These are phyloP conservation scores for Arachnomyces sp. DNA, from an alignment of 2,329 filamentous ascomycete genomes.

Conservation along the genomic window DNA sequence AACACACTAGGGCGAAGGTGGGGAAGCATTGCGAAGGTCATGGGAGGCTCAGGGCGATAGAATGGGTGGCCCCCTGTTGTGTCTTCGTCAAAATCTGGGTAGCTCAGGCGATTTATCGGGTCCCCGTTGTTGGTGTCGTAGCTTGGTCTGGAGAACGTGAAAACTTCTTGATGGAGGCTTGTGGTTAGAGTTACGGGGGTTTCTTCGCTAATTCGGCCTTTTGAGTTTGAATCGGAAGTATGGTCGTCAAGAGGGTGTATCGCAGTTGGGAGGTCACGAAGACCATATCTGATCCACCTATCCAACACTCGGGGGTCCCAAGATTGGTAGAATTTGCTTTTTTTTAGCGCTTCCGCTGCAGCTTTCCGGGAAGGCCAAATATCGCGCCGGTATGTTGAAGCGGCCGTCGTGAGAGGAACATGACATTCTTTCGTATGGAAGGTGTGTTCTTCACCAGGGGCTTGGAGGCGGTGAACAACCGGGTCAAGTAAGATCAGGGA, in stretches of 20 bases:
- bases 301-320: constrained; percentile 70
- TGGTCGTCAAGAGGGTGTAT: constrained; percentile 40
- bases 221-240: constrained; percentile 19
- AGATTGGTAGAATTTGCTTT: constrained; percentile 58
- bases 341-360: constrained; percentile 53
- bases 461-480: constrained; percentile 16
- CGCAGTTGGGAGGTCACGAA: constrained; percentile 55
- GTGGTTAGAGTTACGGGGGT: constrained; percentile 57
- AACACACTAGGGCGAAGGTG: constrained; percentile 22
- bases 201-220: constrained; percentile 39
- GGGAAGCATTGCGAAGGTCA: constrained; percentile 19
- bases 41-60: constrained; percentile 20
- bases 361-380: constrained; percentile 60
- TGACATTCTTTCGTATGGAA: constrained; percentile 10
- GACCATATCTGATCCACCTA: constrained; percentile 56
- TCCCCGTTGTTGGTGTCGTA: constrained; percentile 42
- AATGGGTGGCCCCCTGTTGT: constrained; percentile 16
- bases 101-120: constrained; percentile 32
- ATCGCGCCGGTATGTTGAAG: constrained; percentile 59
- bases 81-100: constrained; percentile 36
- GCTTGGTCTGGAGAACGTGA: constrained; percentile 24
- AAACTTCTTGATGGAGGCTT: constrained; percentile 70
- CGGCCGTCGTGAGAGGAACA: no score
- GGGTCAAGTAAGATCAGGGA: constrained; percentile 66
- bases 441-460: constrained; percentile 35